Evolutionary conservation across 495 filamentous ascomycete species (phyloP), one percentile per base, ranked within the genome.

Genomic region (Pyrenula aspistea): DNA sequence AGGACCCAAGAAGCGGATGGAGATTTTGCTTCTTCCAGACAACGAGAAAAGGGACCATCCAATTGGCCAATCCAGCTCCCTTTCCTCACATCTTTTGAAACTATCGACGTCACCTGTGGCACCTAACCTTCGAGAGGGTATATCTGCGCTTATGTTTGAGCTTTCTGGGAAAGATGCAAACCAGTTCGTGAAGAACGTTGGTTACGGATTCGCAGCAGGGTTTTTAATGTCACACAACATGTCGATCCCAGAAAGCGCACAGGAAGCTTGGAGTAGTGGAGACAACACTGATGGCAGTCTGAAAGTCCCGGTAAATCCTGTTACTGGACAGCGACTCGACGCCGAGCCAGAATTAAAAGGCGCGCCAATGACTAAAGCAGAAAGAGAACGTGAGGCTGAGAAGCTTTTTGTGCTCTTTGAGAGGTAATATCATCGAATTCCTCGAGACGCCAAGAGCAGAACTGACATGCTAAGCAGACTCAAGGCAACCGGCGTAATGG

Each of bases 331-430:
- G 68, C 79, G 84, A 54, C 67, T 87, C 62, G 84, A 88, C 56
- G 77, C 76, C 22, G 92, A 94, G 67, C 76, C 74, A 12, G 55
- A 68, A 51, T 50, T 55, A 21, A 68, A 79, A 2, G 70, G 73
- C 10, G 80, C 79, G 1, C 78, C 83, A 20, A 97, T 98, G 93
- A 92, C 86, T 3, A 73, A 84, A 25, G 93, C 88, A 58, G 91
- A 98, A 76, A 96, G 87, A 68, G 89, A 96, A 65, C 76, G 88
- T 50, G 93, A 98, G 67, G 93, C 93, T 0, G 93, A 98, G 68
- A 84, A 80, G 62, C 71, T 98, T 0, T 96, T 97, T 71, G 89
- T 97, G 12, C 74, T 98, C 15, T 98, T 98, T 70, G 91, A 98
- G 70, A 83, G 91, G 88, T 89, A 73, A 60, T 70, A 36, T 22